Evolutionary conservation across 441 rosid genomes (phyloP).

Genomic region (Euphorbia schlechtendalii): DNA sequence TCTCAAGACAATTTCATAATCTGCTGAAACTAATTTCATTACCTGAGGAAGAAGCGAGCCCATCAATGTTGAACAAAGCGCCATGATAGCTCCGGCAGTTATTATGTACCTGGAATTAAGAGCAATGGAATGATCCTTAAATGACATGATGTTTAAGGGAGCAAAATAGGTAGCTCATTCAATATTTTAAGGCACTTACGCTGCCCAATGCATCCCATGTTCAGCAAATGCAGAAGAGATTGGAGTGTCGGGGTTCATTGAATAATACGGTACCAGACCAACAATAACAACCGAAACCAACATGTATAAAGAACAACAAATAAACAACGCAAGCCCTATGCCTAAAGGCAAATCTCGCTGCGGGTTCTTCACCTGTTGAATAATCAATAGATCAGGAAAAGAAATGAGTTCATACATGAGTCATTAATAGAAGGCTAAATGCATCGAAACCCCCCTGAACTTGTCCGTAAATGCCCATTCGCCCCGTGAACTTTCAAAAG

Average conservation of each 20-base stretch:
- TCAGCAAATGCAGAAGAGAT: slow-evolving; percentile 89
- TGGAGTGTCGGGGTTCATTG: slow-evolving; percentile 96
- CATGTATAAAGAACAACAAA: slow-evolving; percentile 87
- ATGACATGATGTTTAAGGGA: not conserved
- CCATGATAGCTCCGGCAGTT: slow-evolving; percentile 84
- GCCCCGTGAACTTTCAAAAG: no score
- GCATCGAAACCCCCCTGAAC: no score
- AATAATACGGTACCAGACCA: slow-evolving; percentile 89
- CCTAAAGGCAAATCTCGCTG: slow-evolving; percentile 96
- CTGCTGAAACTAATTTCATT: slow-evolving; percentile 8
- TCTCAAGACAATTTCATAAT: no score
- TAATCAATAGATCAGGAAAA: not conserved
- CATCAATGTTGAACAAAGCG: slow-evolving; percentile 94
- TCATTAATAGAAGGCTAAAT: not conserved
- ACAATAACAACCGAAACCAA: slow-evolving; percentile 84
- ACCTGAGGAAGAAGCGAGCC: slow-evolving; percentile 98
- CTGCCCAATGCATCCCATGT: slow-evolving; percentile 95
- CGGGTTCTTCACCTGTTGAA: slow-evolving; percentile 81
- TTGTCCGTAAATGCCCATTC: no score
- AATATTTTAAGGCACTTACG: slow-evolving; percentile 44
- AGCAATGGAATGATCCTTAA: slow-evolving; percentile 12
- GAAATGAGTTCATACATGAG: not conserved
- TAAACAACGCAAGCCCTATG: slow-evolving; percentile 70
- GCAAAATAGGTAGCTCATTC: slow-evolving; percentile 2
- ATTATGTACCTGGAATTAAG: slow-evolving; percentile 57